Conservation (phyloP, 2,329 filamentous ascomycete genomes). For the Tolypocladium ophioglossoides region DNA sequence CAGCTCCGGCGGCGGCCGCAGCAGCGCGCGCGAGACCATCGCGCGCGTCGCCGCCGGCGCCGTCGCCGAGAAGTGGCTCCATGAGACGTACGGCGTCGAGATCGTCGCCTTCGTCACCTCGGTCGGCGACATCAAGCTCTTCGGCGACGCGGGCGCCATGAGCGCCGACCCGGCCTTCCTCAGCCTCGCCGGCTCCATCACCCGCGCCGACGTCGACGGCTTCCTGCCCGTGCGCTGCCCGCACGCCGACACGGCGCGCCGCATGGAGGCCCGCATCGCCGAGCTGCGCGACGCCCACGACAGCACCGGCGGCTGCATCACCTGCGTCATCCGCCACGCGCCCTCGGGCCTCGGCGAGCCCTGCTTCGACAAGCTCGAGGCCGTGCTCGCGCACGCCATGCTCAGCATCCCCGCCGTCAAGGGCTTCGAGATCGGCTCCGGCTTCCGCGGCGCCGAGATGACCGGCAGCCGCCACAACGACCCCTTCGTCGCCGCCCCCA, state of each 20-base stretch:
- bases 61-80: conserved; percentile 87
- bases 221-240: conserved; percentile 86
- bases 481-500: conserved; percentile 32
- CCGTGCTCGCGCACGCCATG: conserved; percentile 85
- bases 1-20: conserved; percentile 78
- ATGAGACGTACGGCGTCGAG: conserved; percentile 70
- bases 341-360: conserved; percentile 86
- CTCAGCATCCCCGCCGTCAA: conserved; percentile 90
- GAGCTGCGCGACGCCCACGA: conserved; percentile 69
- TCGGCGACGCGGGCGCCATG: conserved; percentile 30
- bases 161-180: conserved; percentile 73
- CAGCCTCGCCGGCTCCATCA: conserved; percentile 59
- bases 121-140: conserved; percentile 50
- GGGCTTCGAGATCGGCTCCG: conserved; percentile 90
- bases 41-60: conserved; percentile 84
- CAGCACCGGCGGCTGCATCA: conserved; percentile 90
- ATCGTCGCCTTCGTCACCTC: conserved; percentile 86
- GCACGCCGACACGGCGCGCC: conserved; percentile 47
- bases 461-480: conserved; percentile 91
- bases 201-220: conserved; percentile 66
- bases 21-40: conserved; percentile 91
- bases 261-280: conserved; percentile 73
- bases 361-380: conserved; percentile 92
- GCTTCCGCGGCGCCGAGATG: conserved; percentile 78
- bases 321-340: conserved; percentile 80